Conservation (phyloP, 2,329 filamentous ascomycete species). For the Neofusicoccum umdonicola region DNA sequence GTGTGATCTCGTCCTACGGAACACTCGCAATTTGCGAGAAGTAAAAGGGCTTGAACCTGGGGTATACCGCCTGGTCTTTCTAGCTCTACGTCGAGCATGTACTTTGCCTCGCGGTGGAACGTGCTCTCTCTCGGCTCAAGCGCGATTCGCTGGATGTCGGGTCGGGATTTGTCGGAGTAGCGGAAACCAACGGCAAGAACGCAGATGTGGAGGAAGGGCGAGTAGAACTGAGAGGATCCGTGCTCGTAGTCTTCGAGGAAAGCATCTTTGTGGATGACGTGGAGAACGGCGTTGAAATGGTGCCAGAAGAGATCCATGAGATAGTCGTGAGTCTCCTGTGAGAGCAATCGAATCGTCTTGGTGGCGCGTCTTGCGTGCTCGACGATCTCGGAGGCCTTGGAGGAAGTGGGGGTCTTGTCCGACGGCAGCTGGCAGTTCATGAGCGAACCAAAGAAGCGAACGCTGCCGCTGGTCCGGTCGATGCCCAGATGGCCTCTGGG, state of each 20-base stretch:
- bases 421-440: constrained; percentile 55
- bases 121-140: constrained; percentile 51
- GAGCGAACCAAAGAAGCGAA: constrained; percentile 55
- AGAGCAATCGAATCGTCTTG: constrained; percentile 48
- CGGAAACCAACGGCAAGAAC: constrained; percentile 54
- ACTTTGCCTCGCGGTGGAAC: constrained; percentile 54
- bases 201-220: constrained; percentile 52
- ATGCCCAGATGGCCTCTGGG: constrained; percentile 52
- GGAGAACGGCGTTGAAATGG: constrained; percentile 51
- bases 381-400: constrained; percentile 17
- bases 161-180: constrained; percentile 49
- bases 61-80: constrained; percentile 54
- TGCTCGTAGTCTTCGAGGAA: constrained; percentile 50
- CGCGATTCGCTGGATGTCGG: constrained; percentile 50
- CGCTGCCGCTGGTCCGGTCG: constrained; percentile 51
- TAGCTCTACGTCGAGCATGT: constrained; percentile 54
- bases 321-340: constrained; percentile 50
- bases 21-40: constrained; percentile 55
- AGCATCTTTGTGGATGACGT: constrained; percentile 50
- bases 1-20: constrained; percentile 54
- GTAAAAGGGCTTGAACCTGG: constrained; percentile 51
- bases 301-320: constrained; percentile 54
- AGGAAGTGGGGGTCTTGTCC: constrained; percentile 28
- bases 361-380: constrained; percentile 50
- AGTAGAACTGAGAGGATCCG: constrained; percentile 51